Conservation (phyloP, 169 alveolate genomes). For the Cyclospora cayetanensis region DNA sequence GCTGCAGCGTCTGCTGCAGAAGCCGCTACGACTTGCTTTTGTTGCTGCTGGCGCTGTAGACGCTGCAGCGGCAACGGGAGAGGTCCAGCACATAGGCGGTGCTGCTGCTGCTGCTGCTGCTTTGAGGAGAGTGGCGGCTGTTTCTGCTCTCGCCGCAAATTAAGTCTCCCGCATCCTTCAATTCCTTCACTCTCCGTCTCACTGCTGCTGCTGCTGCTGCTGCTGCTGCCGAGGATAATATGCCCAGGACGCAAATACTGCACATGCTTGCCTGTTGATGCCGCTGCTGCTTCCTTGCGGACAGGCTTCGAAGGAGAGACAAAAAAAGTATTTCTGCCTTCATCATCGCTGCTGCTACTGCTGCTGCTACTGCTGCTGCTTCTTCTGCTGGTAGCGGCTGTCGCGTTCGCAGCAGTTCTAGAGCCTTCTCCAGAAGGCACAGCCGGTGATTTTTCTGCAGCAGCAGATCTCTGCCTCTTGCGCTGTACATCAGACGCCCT, state of each 20-base stretch:
- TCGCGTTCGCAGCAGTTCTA: neutral
- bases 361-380: slow-evolving; percentile 19
- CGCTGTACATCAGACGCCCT: neutral
- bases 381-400: neutral
- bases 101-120: slow-evolving; percentile 29
- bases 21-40: neutral
- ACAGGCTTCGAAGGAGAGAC: neutral
- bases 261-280: neutral
- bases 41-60: neutral
- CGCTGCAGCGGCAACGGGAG: slow-evolving; percentile 11
- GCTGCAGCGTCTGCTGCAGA: neutral
- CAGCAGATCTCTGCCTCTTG: neutral
- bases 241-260: neutral
- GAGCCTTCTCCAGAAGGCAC: neutral
- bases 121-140: neutral
- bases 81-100: neutral
- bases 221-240: neutral
- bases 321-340: neutral
- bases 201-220: neutral
- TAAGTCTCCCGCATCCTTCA: neutral
- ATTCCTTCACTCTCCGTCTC: neutral
- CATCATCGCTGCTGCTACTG: slow-evolving; percentile 11
- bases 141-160: neutral
- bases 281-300: neutral
- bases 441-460: neutral